phyloP scores from a whole-genome alignment of 75 land plant genomes.

The Selaginella moellendorffii region DNA sequence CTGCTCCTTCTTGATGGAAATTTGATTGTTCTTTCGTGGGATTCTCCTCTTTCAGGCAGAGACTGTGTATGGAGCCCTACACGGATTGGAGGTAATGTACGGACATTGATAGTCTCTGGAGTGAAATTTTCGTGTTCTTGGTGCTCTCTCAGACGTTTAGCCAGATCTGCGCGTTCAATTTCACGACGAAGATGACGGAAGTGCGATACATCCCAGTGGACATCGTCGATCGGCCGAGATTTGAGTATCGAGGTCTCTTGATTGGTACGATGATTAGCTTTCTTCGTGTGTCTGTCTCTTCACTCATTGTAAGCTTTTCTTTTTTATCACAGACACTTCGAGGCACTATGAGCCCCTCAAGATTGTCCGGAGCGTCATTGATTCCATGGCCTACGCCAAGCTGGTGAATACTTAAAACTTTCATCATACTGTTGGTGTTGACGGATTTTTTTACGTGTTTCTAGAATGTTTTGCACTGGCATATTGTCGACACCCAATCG shows the following conservation, averaged over 20 bases:
- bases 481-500: neutral
- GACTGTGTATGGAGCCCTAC: conserved; percentile 16
- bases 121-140: neutral
- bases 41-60: neutral
- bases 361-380: neutral
- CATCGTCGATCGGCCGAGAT: conserved; percentile 1
- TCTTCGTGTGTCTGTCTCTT: neutral
- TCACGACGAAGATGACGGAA: neutral
- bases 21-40: neutral
- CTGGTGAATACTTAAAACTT: neutral
- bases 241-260: neutral
- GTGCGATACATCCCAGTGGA: neutral
- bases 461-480: conserved; percentile 9
- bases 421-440: neutral
- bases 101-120: neutral
- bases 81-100: conserved; percentile 1
- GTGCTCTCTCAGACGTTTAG: conserved; percentile 5
- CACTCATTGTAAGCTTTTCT: neutral
- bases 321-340: neutral
- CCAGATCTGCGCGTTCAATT: neutral
- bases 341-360: conserved; percentile 1
- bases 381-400: conserved; percentile 7
- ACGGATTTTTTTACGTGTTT: neutral
- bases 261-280: conserved; percentile 1
- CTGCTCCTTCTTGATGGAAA: neutral